Evolutionary conservation across 768 basidiomycete species (phyloP).

Genomic region (Phlegmacium glaucopus): DNA sequence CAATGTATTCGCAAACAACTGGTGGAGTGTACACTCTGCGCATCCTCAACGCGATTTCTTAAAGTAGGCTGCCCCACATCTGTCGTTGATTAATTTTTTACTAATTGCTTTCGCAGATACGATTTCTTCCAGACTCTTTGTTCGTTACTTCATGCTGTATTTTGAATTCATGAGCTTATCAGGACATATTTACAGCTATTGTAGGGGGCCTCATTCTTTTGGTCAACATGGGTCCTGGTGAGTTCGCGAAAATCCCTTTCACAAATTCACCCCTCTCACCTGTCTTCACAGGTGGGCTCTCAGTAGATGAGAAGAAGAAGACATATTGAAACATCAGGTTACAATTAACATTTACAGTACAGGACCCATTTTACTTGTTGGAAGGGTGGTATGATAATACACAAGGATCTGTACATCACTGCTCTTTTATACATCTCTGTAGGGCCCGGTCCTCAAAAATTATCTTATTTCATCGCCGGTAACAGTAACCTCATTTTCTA

Average conservation of each 20-base stretch:
- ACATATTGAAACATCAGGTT: conserved; percentile 49
- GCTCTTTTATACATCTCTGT: not conserved
- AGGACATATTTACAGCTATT: conserved; percentile 50
- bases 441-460: not conserved
- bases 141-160: conserved; percentile 24
- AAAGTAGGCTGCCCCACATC: conserved; percentile 58
- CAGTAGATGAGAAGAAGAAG: conserved; percentile 99
- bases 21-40: conserved; percentile 90
- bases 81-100: not conserved
- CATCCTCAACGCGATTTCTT: conserved; percentile 98
- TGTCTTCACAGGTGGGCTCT: conserved; percentile 68
- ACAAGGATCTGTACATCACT: conserved; percentile 1
- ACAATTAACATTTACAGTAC: not conserved
- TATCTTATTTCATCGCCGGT: not conserved
- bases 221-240: conserved; percentile 97
- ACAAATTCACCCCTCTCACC: conserved; percentile 6
- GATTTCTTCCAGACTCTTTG: conserved; percentile 99
- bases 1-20: conserved; percentile 99
- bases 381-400: not conserved
- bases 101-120: conserved; percentile 54
- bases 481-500: not conserved
- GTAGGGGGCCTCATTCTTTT: conserved; percentile 96
- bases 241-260: conserved; percentile 16
- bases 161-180: not conserved
- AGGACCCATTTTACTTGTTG: no score